Evolutionary conservation across 148 eudicot genomes (phyloP).

Genomic region (Tetragonia tetragonoides): DNA sequence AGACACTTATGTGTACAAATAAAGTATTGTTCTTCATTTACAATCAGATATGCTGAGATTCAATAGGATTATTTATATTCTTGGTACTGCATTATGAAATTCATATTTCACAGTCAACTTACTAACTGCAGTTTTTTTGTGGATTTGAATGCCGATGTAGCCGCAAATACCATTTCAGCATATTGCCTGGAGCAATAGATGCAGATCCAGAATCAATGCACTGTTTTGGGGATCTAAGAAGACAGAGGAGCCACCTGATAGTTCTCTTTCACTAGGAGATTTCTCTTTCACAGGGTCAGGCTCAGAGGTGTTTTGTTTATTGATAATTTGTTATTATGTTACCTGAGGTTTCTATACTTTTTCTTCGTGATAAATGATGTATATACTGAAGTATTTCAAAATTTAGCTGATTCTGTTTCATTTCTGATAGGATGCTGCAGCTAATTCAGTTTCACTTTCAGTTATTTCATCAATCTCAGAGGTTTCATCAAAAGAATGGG

Average conservation of each 20-base stretch:
- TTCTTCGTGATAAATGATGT: background rate
- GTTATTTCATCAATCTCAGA: slow-evolving; percentile 75
- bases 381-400: background rate
- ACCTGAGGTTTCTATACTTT: slow-evolving; percentile 8
- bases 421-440: slow-evolving; percentile 36
- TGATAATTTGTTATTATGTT: slow-evolving; percentile 20
- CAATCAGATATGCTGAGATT: background rate
- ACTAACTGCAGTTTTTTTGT: background rate
- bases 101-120: background rate
- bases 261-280: slow-evolving; percentile 47
- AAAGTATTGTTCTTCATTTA: too few relatives aligned
- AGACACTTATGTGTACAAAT: too few relatives aligned
- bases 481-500: slow-evolving; percentile 69
- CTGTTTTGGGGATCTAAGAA: slow-evolving; percentile 76
- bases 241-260: slow-evolving; percentile 45
- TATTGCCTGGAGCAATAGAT: slow-evolving; percentile 16
- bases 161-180: slow-evolving; percentile 32
- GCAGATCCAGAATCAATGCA: slow-evolving; percentile 43
- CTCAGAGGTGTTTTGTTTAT: slow-evolving; percentile 2
- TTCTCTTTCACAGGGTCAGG: slow-evolving; percentile 35
- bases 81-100: slow-evolving; percentile 1
- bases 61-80: background rate
- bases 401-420: slow-evolving; percentile 8
- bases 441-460: slow-evolving; percentile 54
- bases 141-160: slow-evolving; percentile 28